Evolutionary conservation across 306 rosid species (phyloP), one percentile per base, ranked within the genome.

Genomic region (Purshia tridentata): DNA sequence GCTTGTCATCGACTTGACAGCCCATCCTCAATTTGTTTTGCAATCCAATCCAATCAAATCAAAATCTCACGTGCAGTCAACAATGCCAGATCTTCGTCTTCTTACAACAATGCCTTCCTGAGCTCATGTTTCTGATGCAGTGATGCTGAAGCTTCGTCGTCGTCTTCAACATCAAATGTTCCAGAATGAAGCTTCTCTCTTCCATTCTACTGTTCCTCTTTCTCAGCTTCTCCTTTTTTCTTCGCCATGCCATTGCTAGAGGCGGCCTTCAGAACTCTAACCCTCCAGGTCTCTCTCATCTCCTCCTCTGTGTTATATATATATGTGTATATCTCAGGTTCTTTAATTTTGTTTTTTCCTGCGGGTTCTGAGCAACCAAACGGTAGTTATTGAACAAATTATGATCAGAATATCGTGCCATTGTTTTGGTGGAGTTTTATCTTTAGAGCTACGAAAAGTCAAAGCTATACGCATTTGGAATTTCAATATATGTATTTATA

Each of bases 231-330:
- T 66, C 79, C 39, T 78, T 82, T 77, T 68, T 80, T 42, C 60
- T 76, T 60, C 84, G 2, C 39, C 55, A 42, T 35, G 81, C 80
- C 22, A 14, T 70, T 63, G 94, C 96, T 12, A 77, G 84, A 75
- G 96, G 90, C 63, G 81, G 84, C 53, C 75, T 49, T 16, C 66
- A 16, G 12, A 65, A 57, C 77, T 67, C 81, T 57, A 5, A 70
- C 62, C 49, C 79, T 58, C 52, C 90, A 86, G 97, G 96, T 90
- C 49, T 46, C 72, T 72, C 67, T 67, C 35, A 13, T 70, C 74
- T 49, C 47, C 22, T 74, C 77, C 35, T 6, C 8, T 11, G 63
- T 8, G 11, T 47, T 48, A 41, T 37, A 8, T 67, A 16, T 67
- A 39, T 50, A 5, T 50, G 35, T 48, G 11, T 58, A 4, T 39